Base-by-base conservation (phyloP, 805 yeast genomes). In the Nakazawaea anatomiae region DNA sequence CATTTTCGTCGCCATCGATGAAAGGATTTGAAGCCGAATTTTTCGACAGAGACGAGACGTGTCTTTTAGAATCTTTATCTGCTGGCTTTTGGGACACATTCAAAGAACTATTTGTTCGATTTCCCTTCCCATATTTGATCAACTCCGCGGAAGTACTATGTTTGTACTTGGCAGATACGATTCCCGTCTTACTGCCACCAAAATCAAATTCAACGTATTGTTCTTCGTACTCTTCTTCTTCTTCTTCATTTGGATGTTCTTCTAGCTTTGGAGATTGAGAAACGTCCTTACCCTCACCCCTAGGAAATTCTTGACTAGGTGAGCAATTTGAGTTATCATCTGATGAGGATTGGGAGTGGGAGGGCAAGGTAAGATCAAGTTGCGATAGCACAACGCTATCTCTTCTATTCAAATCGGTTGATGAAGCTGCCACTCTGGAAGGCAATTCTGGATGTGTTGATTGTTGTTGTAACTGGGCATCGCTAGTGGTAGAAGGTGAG, bases 191-290 rank as follows among this genome's bases (percentile, higher is more conserved):
- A 9, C 56, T 57, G 29, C 55, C 56, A 36, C 65, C 64, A 6
- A 70, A 56, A 39, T 63, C 60, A 58, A 72, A 72, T 57, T 70
- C 75, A 38, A 70, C 64, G 48, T 58, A 66, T 18, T 60, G 64
- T 38, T 57, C 65, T 6, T 60, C 67, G 11, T 55, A 36, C 38
- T 39, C 47, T 35, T 57, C 64, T 5, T 60, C 64, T 5, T 60
- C 67, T 11, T 55, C 43, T 39, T 39, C 47, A 44, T 27, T 28
- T 18, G 32, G 27, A 25, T 35, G 5, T 25, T 42, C 25, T 18
- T 18, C 25, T 18, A 18, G 25, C 25, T 18, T 18, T 18, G 25
- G 25, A 18, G 25, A 18, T 18, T 18, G 25, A 18, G 25, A 2
- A 18, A 18, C 25, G 3, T 18, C 25, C 25, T 18, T 18, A 18